These are phyloP conservation scores for Odontarrhena argentea DNA, from an alignment of 345 rosid species.

Conservation along the genomic window DNA sequence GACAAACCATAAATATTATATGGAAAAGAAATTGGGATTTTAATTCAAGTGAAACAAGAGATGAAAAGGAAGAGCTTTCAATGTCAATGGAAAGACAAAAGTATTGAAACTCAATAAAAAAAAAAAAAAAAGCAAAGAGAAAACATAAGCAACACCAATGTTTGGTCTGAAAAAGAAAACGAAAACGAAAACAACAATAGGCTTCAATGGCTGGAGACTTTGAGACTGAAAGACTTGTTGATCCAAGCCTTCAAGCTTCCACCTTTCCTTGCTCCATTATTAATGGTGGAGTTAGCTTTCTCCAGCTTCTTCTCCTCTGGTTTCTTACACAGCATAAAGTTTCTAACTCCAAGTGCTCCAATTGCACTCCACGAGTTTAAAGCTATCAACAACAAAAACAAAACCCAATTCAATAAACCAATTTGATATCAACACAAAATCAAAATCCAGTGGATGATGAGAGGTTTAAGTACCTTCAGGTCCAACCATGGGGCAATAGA, in stretches of 20 bases:
- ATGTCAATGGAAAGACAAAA: slow-evolving; percentile 19
- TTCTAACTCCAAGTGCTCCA: slow-evolving; percentile 75
- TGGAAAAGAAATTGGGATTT: neutral
- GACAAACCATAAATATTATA: too few species aligned
- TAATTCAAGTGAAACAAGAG: slow-evolving; percentile 24
- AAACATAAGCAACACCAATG: slow-evolving; percentile 7
- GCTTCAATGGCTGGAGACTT: slow-evolving; percentile 62
- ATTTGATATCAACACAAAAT: neutral
- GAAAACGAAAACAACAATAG: neutral
- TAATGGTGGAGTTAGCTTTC: slow-evolving; percentile 41
- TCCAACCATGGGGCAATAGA: slow-evolving; percentile 69
- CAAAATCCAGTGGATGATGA: neutral
- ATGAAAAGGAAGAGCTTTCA: neutral
- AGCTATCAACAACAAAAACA: slow-evolving; percentile 51
- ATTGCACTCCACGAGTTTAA: slow-evolving; percentile 76
- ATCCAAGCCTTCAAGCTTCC: slow-evolving; percentile 92
- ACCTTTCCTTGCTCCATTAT: slow-evolving; percentile 47
- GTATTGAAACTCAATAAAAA: slow-evolving; percentile 22
- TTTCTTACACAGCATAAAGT: slow-evolving; percentile 90
- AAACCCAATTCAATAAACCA: slow-evolving; percentile 18
- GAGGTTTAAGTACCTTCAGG: slow-evolving; percentile 49
- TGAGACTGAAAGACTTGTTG: slow-evolving; percentile 79
- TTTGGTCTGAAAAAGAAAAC: neutral
- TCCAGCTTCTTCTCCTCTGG: slow-evolving; percentile 51
- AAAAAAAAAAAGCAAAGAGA: neutral